Base-by-base conservation (phyloP, 1,139 yeast genomes). In the Starmera stellimalicola region DNA sequence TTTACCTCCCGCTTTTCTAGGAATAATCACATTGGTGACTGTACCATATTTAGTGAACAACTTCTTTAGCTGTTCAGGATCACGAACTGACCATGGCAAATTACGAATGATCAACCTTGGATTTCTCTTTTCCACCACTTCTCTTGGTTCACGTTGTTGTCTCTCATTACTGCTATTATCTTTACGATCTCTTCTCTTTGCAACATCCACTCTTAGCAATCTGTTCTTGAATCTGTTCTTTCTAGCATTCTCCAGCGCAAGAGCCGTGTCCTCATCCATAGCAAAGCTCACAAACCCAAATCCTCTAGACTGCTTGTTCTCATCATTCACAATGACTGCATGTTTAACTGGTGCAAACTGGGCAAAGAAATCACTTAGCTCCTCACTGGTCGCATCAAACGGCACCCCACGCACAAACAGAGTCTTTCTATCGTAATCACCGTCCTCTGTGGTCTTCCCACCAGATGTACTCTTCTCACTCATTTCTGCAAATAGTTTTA, bases 231-330 rank as follows among this genome's bases (percentile, higher is more conserved):
- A 73, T 50, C 79, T 82, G 32, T 65, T 52, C 51, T 70, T 79
- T 50, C 74, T 68, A n/a, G 88, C 63, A 42, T 77, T 73, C 10
- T 67, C 73, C 42, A 87, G 63, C 0, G 97, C 97, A 27, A 71
- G 64, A 30, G 72, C 57, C 0, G 96, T 83, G 54, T 93, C 98
- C 33, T 84, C 95, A 42, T 84, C 88, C 38, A 73, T 63, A 3
- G 84, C 75, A 56, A 93, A 91, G 31, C 94, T 80, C 14, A 87
- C 98, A 57, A 93, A 93, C 7, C 98, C 99, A 58, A 87, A 93
- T 2, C 98, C 97, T 57, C 93, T 72, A 5, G 95, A 83, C 26
- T 61, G 55, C 24, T 81, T 73, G 31, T 80, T 75, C 11, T 68
- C 64, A 54, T 91, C 95, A 31, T 69, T 81, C 17, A 93, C 98